Conservation (phyloP, 2,329 filamentous ascomycete genomes). For the Arthrobotrys conoides region DNA sequence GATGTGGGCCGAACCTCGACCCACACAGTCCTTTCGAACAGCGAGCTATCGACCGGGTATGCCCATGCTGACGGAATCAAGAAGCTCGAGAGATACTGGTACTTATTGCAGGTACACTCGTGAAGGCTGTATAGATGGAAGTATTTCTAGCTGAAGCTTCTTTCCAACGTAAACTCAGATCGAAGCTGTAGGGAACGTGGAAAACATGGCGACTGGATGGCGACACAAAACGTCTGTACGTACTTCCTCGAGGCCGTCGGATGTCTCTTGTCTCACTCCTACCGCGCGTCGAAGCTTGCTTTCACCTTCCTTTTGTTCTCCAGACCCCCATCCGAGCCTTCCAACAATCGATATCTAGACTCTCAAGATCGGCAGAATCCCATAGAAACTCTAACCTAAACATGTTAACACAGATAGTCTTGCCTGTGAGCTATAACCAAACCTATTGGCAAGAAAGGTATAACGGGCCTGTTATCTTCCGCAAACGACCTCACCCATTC, state of each 20-base stretch:
- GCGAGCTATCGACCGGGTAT: conserved; percentile 23
- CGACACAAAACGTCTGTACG: conserved; percentile 8
- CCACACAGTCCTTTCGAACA: conserved; percentile 44
- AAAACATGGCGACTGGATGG: conserved; percentile 29
- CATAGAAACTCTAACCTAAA: conserved; percentile 42
- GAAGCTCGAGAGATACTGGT: neutral
- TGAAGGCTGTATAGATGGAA: neutral
- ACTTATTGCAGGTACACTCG: conserved; percentile 35
- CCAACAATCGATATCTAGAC: conserved; percentile 34
- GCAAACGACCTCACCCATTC: conserved; percentile 57
- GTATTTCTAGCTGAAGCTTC: conserved; percentile 15
- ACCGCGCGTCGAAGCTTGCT: neutral
- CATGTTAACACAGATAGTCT: neutral
- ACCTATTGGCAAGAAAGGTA: conserved; percentile 22
- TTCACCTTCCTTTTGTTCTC: conserved; percentile 50
- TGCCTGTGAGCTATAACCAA: neutral
- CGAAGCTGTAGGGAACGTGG: conserved; percentile 14
- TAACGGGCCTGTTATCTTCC: conserved; percentile 51
- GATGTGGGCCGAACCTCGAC: conserved; percentile 12
- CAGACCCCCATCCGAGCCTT: neutral
- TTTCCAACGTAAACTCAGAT: neutral
- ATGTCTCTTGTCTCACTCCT: conserved; percentile 12
- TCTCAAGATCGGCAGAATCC: conserved; percentile 22
- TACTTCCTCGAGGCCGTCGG: neutral
- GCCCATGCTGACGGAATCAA: conserved; percentile 40